Percentiles rank a stretch among this genome's conserved stretches.
phyloP scores from a whole-genome alignment of 208 protist genomes.

The Trypanosoma conorhini region DNA sequence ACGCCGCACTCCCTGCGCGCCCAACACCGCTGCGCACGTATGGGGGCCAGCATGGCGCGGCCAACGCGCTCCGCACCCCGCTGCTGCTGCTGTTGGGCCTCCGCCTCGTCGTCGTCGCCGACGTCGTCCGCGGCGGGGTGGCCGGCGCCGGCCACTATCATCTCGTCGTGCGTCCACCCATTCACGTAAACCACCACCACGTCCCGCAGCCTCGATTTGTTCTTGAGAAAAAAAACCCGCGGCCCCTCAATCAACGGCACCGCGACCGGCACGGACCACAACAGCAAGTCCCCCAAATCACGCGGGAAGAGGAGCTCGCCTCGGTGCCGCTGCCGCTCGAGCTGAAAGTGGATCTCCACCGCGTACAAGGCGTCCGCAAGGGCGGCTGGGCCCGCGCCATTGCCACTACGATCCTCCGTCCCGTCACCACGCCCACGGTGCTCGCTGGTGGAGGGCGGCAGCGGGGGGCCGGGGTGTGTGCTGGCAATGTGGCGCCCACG shows the following conservation, averaged over 20 bases:
- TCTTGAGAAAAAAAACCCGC: conserved; percentile 69
- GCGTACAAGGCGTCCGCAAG: conserved; percentile 33
- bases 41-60: conserved; percentile 35
- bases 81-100: background rate
- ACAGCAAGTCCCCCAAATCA: conserved; percentile 68
- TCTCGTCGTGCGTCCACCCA: conserved; percentile 74
- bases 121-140: background rate
- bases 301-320: conserved; percentile 47
- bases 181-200: conserved; percentile 81
- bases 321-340: conserved; percentile 37
- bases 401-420: background rate
- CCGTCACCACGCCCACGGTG: background rate
- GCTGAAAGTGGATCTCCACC: conserved; percentile 68
- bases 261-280: conserved; percentile 71
- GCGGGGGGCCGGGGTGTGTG: background rate
- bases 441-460: background rate
- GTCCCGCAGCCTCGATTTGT: conserved; percentile 71
- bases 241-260: conserved; percentile 77
- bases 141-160: conserved; percentile 52
- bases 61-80: conserved; percentile 35
- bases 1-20: conserved; percentile 46
- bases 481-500: background rate
- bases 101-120: background rate
- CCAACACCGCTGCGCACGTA: conserved; percentile 53
- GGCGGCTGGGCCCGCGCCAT: background rate